Evolutionary conservation across 1,139 yeast genomes (phyloP), one percentile per base, ranked within the genome.

Genomic region (Candida sanyaensis): DNA sequence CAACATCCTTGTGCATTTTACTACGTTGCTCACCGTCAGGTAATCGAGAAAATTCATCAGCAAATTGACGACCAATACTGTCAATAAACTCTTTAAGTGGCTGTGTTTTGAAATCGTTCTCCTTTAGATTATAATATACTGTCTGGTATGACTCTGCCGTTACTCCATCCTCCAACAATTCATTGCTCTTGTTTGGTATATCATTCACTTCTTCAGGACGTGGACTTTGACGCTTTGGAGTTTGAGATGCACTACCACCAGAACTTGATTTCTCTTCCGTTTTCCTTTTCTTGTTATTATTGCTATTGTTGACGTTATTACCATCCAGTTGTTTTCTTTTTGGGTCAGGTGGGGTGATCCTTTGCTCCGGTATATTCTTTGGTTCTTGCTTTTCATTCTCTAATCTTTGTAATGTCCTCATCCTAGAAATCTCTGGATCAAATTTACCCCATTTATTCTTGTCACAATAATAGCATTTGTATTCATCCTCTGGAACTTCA

Each of bases 401-500:
- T 26, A 61, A 56, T 27, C 83, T 64, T 8, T 69, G 68, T 17
- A 72, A 49, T 1, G 78, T 75, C 37, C 66, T 65, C 9, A 48
- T 50, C 33, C 69, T 61, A 51, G 78, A 74, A 12, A 45, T 51
- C 57, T 66, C 66, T 60, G 91, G 52, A 66, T 71, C 62, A 60
- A 74, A 67, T 66, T 80, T 75, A 13, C 81, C 77, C 69, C 88
- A 76, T 50, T 71, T 72, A 23, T 59, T 54, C 50, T 80, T 80
- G 52, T 85, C 87, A 68, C 98, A 93, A 47, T 75, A 77, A 64
- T 88, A 89, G 63, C 99, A 92, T 42, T 83, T 75, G 63, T 88
- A 92, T 50, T 72, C 78, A 47, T 83, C 84, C 52, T 89, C 96
- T 0, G 97, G 97, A 0, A 86, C 95, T 49, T 86, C 84, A 31